Conservation (phyloP, 2,329 filamentous ascomycete genomes). For the Hypoxylon sp. region DNA sequence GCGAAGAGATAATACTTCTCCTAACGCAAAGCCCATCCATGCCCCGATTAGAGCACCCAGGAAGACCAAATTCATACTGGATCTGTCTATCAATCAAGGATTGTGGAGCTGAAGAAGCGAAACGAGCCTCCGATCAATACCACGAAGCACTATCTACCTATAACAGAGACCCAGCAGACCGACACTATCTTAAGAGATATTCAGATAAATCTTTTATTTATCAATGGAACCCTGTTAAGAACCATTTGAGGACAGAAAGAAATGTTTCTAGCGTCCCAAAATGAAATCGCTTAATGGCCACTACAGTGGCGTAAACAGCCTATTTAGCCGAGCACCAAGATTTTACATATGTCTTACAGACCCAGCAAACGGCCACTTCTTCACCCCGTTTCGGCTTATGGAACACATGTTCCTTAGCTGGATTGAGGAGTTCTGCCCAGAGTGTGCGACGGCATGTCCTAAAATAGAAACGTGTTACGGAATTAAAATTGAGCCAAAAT, state of each 20-base stretch:
- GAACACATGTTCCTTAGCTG: constrained; percentile 6
- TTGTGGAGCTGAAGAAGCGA: neutral
- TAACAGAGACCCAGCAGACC: neutral
- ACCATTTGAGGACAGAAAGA: neutral
- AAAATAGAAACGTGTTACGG: constrained; percentile 23
- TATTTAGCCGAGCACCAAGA: constrained; percentile 28
- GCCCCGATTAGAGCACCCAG: constrained; percentile 15
- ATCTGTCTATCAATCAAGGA: neutral
- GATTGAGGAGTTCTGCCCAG: constrained; percentile 18
- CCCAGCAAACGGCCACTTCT: constrained; percentile 5
- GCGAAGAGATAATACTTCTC: constrained; percentile 15
- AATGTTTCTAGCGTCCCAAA: neutral
- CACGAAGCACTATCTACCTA: constrained; percentile 1
- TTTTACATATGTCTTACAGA: constrained; percentile 4
- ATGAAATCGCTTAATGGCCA: constrained; percentile 1
- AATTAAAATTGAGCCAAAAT: constrained; percentile 5
- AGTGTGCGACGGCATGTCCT: constrained; percentile 11
- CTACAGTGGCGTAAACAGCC: constrained; percentile 23
- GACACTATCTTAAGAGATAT: neutral
- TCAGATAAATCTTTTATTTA: neutral
- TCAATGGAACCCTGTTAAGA: neutral
- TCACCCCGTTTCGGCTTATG: constrained; percentile 10
- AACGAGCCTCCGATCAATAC: neutral
- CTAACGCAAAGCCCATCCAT: constrained; percentile 10
- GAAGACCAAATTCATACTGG: constrained; percentile 17